These are phyloP conservation scores for Ophiocordyceps camponoti-saundersi DNA, from an alignment of 2,329 filamentous ascomycete genomes.

Conservation along the genomic window DNA sequence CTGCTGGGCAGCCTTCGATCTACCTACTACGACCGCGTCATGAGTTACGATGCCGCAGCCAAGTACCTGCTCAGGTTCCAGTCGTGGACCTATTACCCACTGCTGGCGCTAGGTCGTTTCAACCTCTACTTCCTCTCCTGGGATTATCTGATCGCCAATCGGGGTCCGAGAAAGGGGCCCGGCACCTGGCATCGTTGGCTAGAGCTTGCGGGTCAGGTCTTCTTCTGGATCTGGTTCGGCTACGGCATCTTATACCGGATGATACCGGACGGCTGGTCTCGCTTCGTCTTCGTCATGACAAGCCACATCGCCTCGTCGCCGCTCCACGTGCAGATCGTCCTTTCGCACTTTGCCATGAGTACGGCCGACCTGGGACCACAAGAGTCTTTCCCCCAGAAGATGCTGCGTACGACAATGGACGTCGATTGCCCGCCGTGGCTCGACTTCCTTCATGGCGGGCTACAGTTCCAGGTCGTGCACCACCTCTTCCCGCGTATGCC, in stretches of 20 bases:
- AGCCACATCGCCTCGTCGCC: conserved; percentile 70
- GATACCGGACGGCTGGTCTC: conserved; percentile 51
- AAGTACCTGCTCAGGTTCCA: conserved; percentile 57
- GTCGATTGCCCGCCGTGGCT: conserved; percentile 78
- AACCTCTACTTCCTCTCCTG: conserved; percentile 75
- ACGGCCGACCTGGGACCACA: conserved; percentile 68
- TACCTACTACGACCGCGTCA: conserved; percentile 68
- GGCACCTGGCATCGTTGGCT: conserved; percentile 73
- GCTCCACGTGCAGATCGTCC: conserved; percentile 75
- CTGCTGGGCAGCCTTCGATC: conserved; percentile 58
- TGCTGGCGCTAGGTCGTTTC: conserved; percentile 69
- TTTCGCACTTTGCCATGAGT: conserved; percentile 89
- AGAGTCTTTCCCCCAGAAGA: conserved; percentile 79
- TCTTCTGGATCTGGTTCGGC: conserved; percentile 80
- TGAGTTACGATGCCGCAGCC: conserved; percentile 62
- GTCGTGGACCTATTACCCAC: conserved; percentile 66
- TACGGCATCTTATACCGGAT: conserved; percentile 62
- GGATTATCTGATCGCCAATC: conserved; percentile 54
- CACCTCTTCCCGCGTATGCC: conserved; percentile 74
- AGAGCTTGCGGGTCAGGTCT: conserved; percentile 57
- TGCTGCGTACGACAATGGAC: conserved; percentile 88
- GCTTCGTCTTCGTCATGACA: conserved; percentile 59
- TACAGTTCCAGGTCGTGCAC: conserved; percentile 83
- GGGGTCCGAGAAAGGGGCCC: conserved; percentile 56
- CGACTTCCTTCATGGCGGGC: conserved; percentile 74